Base-by-base conservation (phyloP, 306 rosid species). In the Lathyrus sativus region DNA sequence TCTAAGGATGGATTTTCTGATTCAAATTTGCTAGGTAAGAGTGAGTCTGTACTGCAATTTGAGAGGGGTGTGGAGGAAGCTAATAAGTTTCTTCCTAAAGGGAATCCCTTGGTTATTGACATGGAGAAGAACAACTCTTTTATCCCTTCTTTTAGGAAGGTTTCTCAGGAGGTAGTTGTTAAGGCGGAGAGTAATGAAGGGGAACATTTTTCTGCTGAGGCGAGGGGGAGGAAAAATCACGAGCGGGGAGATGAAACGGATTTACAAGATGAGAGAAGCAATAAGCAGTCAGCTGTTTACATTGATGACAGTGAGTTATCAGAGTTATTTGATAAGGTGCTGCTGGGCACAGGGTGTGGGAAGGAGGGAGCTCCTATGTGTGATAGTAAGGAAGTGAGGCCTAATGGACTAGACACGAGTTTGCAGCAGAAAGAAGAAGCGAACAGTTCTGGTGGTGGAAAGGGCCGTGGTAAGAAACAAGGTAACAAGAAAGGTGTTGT, bases 31-130 rank as follows among this genome's bases (percentile, higher is more conserved):
- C 28, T 78, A 39, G 66, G 80, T 60, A 68, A 79, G 81, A 84
- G 68, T 51, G 90, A 89, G 11, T 79, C 85, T 11, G 61, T 81
- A 11, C 42, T 86, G 80, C 96, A 85, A 65, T 91, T 88, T 71
- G 79, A 66, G 50, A 86, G 83, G 73, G 97, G 97, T 46, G 50
- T 88, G 29, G 97, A 91, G 82, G 96, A 91, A 76, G 97, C 93
- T 31, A 88, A 87, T 41, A 88, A 81, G 82, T 91, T 91, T 81
- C 89, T 91, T 33, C 97, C 97, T 1, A 83, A 73, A 73, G 74
- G 1, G 64, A 79, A 72, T 66, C 87, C 70, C 2, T 56, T 86
- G 64, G 55, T 57, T 65, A 43, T 79, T 74, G 73, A 74, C 44
- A 5, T 73, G 46, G 85, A 79, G 74, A 78, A 14, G 8, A 78